These are phyloP conservation scores for Pichia thaimueangensis DNA, from an alignment of 805 yeast species.

Conservation along the genomic window DNA sequence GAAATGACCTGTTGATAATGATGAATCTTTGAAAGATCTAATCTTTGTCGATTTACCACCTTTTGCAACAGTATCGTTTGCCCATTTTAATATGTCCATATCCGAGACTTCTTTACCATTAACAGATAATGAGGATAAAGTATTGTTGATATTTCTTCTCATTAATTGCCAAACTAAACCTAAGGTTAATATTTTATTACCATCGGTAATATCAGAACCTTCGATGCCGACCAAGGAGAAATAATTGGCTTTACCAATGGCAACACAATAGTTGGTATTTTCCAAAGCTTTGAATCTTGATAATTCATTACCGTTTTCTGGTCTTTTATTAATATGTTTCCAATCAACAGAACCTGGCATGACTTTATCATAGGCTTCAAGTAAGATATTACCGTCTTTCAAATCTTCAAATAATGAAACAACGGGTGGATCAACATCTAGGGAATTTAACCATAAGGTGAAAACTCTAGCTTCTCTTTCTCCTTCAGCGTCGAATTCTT, in stretches of 20 bases:
- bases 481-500: slow-evolving; percentile 98
- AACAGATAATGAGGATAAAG: slow-evolving; percentile 65
- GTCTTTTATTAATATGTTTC: slow-evolving; percentile 77
- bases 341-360: slow-evolving; percentile 85
- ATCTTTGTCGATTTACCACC: slow-evolving; percentile 73
- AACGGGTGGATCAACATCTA: slow-evolving; percentile 94
- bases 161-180: slow-evolving; percentile 98
- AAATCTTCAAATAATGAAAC: slow-evolving; percentile 88
- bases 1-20: slow-evolving; percentile 72
- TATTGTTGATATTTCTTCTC: slow-evolving; percentile 89
- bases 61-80: slow-evolving; percentile 73
- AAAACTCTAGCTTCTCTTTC: slow-evolving; percentile 99
- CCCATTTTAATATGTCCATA: slow-evolving; percentile 88
- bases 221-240: slow-evolving; percentile 97
- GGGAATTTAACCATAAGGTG: slow-evolving; percentile 93
- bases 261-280: slow-evolving; percentile 98
- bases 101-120: slow-evolving; percentile 76
- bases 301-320: slow-evolving; percentile 66
- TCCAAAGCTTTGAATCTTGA: slow-evolving; percentile 93
- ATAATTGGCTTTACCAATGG: slow-evolving; percentile 84
- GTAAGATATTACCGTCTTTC: slow-evolving; percentile 81
- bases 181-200: slow-evolving; percentile 78
- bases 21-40: slow-evolving; percentile 80
- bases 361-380: slow-evolving; percentile 94
- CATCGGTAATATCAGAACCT: slow-evolving; percentile 95